Evolutionary conservation across 371 early-diverging fungal genomes (phyloP), one percentile per base, ranked within the genome.

Genomic region (Blakeslea trispora): DNA sequence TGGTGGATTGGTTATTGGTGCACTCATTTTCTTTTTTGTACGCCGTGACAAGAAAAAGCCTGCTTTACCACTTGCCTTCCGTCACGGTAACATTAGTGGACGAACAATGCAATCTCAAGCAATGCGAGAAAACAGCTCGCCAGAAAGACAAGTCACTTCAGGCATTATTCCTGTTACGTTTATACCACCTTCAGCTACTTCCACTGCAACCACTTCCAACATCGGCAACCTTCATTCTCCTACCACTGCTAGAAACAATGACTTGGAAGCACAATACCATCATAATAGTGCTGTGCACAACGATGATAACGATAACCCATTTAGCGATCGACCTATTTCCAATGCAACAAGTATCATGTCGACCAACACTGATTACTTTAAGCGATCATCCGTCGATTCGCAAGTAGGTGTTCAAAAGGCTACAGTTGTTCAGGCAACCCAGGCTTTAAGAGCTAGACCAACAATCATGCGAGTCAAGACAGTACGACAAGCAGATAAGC

Each of bases 151-250:
- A 48, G 53, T 54, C 21, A 71, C 55, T 32, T 79, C 79, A 13
- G 79, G 75, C n/a, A 76, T 79, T 35, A 75, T 79, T 39, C 76
- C 79, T 28, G 70, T 79, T 1, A 60, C 74, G 3, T 75, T 72
- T 60, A 71, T 79, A 53, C 79, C 75, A 8, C 79, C 75, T 23
- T 62, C 72, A 9, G 32, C 45, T 35, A 49, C 57, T 22, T 34
- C 15, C 11, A 21, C 51, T 45, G n/a, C 34, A 40, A 34, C 37
- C 51, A 35, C n/a, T 35, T 5, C 18, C 39, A 19, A 37, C 19
- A 14, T 37, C 43, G 17, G 42, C 45, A 48, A 24, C 50, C n/a
- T n/a, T n/a, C n/a, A n/a, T n/a, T n/a, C n/a, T n/a, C n/a, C n/a
- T n/a, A n/a, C n/a, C n/a, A n/a, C n/a, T n/a, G n/a, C n/a, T n/a